phyloP scores from a whole-genome alignment of 331 rosid genomes.

The Erythrophleum ivorense region DNA sequence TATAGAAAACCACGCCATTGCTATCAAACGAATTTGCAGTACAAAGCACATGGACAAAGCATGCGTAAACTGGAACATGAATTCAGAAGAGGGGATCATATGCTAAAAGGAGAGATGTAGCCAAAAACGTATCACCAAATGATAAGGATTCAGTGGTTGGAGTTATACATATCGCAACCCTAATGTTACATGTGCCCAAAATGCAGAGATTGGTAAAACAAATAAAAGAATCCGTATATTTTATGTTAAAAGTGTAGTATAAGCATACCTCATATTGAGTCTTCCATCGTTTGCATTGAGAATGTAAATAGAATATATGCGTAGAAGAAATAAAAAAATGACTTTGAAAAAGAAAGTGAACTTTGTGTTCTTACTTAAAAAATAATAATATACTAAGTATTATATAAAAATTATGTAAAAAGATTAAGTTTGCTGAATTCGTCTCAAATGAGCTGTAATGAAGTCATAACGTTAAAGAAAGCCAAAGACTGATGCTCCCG shows the following conservation, averaged over 20 bases:
- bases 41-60: slow-evolving; percentile 15
- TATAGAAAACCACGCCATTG: not conserved
- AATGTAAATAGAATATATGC: no score
- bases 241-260: not conserved
- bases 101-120: not conserved
- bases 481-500: not conserved
- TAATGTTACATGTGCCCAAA: not conserved
- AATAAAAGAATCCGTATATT: not conserved
- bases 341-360: no score
- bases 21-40: not conserved
- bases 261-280: not conserved
- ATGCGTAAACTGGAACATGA: not conserved
- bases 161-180: not conserved
- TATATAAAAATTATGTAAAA: no score
- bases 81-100: not conserved
- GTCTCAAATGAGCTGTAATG: not conserved
- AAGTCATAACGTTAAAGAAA: not conserved
- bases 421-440: no score
- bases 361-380: no score
- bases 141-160: not conserved
- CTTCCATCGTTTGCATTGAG: not conserved
- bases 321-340: no score
- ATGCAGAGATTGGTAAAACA: not conserved
- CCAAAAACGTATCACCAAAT: not conserved
- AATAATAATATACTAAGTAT: no score